Base-by-base conservation (phyloP, 139 green algal genomes). In the Penium margaritaceum region DNA sequence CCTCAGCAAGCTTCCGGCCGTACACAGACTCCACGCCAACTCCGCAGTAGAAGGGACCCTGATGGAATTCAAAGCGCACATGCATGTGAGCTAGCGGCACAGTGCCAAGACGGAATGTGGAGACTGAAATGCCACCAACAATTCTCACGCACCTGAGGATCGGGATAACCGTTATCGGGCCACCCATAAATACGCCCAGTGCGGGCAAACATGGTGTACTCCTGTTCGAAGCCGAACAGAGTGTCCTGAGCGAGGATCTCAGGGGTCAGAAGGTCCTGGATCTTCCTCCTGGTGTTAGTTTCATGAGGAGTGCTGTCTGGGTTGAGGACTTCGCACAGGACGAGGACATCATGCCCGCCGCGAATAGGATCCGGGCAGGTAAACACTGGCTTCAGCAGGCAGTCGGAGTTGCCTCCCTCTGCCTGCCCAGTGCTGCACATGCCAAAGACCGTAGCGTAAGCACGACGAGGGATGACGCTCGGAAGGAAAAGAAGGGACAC, bases 1-100 rank as follows among this genome's bases (percentile, higher is more conserved):
- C 88, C 79, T 99, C 94, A 39, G 89, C 84, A 32, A 99, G 81
- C 72, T 96, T 91, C 33, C 94, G 90, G 19, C 89, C 94, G 67
- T 96, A 97, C 65, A 90, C 87, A 24, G 68, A 73, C 39, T 82
- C 75, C 46, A 83, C 81, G 55, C 94, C 94, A 9, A 94, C 85
- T 57, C 92, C 93, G 87, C 94, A 98, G 88, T 97, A 98, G 88
- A 96, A 98, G 44, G 93, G 94, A 43, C 93, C 93, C 86, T 96
- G 90, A 51, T 17, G n/a, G n/a, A n/a, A n/a, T n/a, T n/a, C n/a
- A n/a, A n/a, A n/a, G n/a, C n/a, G n/a, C n/a, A n/a, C n/a, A n/a
- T n/a, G n/a, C n/a, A n/a, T n/a, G n/a, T n/a, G n/a, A n/a, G n/a
- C n/a, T n/a, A n/a, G n/a, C n/a, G n/a, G n/a, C n/a, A n/a, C n/a